phyloP scores from a whole-genome alignment of 1,284 basidiomycete species.

The Ceratobasidium sp. region DNA sequence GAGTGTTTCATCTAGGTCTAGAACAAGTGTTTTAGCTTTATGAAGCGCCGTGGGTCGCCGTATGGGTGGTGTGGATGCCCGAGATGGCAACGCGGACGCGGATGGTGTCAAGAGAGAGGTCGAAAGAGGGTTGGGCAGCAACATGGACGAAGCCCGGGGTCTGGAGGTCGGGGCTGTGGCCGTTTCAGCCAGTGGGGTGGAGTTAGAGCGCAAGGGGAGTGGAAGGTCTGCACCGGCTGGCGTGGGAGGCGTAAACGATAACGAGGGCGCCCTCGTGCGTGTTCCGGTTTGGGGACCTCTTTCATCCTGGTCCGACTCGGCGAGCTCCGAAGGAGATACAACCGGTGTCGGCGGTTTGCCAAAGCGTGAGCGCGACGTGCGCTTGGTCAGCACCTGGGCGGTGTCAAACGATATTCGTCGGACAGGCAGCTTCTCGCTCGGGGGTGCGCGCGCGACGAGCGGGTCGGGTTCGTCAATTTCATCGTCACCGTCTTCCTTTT shows the following conservation, averaged over 20 bases:
- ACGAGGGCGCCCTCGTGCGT: conserved; percentile 2
- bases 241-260: conserved; percentile 32
- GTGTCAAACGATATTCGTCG: conserved; percentile 13
- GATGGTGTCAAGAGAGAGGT: conserved; percentile 52
- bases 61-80: conserved; percentile 63
- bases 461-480: conserved; percentile 52
- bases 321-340: conserved; percentile 22
- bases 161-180: conserved; percentile 50
- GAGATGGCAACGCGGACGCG: conserved; percentile 52
- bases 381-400: background rate
- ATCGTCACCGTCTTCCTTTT: conserved; percentile 58
- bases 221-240: conserved; percentile 47
- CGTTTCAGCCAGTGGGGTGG: too few species aligned
- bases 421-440: background rate
- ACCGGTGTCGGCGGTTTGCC: conserved; percentile 11
- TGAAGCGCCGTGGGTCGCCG: conserved; percentile 74
- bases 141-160: conserved; percentile 23
- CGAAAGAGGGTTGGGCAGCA: conserved; percentile 53
- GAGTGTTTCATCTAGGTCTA: conserved; percentile 97
- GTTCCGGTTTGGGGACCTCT: conserved; percentile 48
- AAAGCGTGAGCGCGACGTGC: conserved; percentile 27
- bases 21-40: conserved; percentile 88
- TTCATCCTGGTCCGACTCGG: conserved; percentile 47
- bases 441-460: conserved; percentile 44
- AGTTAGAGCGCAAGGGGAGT: conserved; percentile 36